phyloP scores from a whole-genome alignment of 768 basidiomycete species.

The Crassisporium funariophilum region DNA sequence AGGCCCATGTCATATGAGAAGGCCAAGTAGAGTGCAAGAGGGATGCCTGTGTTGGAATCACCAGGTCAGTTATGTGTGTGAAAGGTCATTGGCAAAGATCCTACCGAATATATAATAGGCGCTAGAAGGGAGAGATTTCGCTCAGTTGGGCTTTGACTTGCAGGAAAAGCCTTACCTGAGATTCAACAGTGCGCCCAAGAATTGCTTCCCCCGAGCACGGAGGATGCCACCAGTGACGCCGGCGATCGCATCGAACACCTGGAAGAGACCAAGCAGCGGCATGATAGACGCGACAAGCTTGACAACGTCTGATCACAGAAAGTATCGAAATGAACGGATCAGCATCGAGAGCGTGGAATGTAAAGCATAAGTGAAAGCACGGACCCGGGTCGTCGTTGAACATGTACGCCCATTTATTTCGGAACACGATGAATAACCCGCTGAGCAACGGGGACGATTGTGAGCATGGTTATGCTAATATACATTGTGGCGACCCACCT shows the following conservation, averaged over 20 bases:
- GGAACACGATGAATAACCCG: slow-evolving; percentile 54
- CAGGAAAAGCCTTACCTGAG: slow-evolving; percentile 47
- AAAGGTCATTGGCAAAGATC: not conserved
- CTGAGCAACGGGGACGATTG: slow-evolving; percentile 30
- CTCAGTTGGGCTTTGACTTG: not conserved
- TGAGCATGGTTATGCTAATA: not conserved
- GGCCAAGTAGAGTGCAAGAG: slow-evolving; percentile 77
- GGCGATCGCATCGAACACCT: slow-evolving; percentile 77
- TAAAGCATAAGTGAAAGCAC: slow-evolving; percentile 10
- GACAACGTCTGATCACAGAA: slow-evolving; percentile 45
- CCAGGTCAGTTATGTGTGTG: not conserved
- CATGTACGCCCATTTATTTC: slow-evolving; percentile 64
- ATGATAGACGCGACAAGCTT: slow-evolving; percentile 62
- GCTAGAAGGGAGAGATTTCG: slow-evolving; percentile 35
- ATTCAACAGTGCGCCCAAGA: slow-evolving; percentile 71
- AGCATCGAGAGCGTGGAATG: not conserved
- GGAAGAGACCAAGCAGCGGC: slow-evolving; percentile 73
- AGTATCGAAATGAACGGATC: not conserved
- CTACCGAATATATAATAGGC: slow-evolving; percentile 78
- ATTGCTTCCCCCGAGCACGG: slow-evolving; percentile 81
- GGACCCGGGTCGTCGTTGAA: slow-evolving; percentile 66
- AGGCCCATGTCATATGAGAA: slow-evolving; percentile 54
- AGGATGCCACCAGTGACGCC: slow-evolving; percentile 74
- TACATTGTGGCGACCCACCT: slow-evolving; percentile 42
- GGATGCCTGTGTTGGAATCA: slow-evolving; percentile 60